A percentile compares a stretch with the other conserved stretches of the same genome.
Evolutionary conservation across 164 flowering plant species (phyloP).

Genomic region (Tetracentron sinense): DNA sequence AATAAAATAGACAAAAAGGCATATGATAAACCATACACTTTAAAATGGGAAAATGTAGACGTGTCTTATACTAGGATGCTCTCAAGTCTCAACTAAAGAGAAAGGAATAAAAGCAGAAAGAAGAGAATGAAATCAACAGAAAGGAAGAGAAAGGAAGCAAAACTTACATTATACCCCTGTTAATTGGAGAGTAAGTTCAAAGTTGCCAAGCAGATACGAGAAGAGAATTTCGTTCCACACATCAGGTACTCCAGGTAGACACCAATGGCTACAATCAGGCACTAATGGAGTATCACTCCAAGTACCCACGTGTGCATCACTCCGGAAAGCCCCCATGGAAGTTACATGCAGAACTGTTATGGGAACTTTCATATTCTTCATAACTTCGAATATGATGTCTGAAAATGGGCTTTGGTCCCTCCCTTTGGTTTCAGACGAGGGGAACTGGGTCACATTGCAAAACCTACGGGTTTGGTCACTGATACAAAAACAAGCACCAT

Average conservation of each 20-base stretch:
- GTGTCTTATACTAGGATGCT: too few relatives aligned
- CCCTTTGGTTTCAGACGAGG: constrained; percentile 35
- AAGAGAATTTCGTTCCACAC: constrained; percentile 78
- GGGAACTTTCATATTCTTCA: constrained; percentile 46
- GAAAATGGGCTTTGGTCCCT: constrained; percentile 45
- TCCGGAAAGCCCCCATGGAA: constrained; percentile 60
- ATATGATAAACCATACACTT: too few relatives aligned
- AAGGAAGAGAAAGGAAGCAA: not conserved
- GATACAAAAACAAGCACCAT: constrained; percentile 20
- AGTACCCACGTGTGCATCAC: constrained; percentile 82
- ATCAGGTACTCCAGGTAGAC: constrained; percentile 93
- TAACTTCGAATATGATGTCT: constrained; percentile 40
- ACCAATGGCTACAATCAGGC: constrained; percentile 95
- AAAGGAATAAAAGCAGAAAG: not conserved
- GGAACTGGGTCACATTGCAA: constrained; percentile 56
- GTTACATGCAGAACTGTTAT: constrained; percentile 62
- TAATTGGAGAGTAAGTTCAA: constrained; percentile 10
- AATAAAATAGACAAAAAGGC: too few relatives aligned
- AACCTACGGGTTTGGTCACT: constrained; percentile 31
- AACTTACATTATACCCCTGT: constrained; percentile 5
- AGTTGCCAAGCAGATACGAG: constrained; percentile 27
- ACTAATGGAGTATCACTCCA: constrained; percentile 68
- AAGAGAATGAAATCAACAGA: not conserved
- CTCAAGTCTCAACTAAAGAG: too few relatives aligned
- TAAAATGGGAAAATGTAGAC: too few relatives aligned